A percentile compares a stretch with the other conserved stretches of the same genome.
phyloP scores from a whole-genome alignment of 179 eudicot species.

The Actinidia arguta region DNA sequence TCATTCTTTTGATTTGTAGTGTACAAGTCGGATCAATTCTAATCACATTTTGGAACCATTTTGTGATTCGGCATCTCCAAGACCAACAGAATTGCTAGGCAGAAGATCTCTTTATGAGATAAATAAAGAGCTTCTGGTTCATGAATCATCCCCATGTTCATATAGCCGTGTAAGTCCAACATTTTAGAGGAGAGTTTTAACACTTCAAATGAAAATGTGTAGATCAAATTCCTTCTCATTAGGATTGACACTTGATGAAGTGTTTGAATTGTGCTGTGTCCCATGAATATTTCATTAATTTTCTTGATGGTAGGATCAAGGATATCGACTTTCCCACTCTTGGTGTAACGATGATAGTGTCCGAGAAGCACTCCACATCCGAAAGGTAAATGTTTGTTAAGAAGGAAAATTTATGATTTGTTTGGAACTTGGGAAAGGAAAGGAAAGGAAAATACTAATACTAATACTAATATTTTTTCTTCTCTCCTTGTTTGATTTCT shows the following conservation, averaged over 20 bases:
- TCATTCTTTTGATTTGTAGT: constrained; percentile 18
- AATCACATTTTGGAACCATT: constrained; percentile 33
- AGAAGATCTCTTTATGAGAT: constrained; percentile 17
- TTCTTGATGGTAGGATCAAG: neutral
- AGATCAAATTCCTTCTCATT: no score
- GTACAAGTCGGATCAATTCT: constrained; percentile 13
- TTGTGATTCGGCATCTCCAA: constrained; percentile 30
- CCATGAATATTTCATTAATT: neutral
- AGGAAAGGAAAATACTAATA: no score
- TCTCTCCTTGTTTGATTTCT: no score
- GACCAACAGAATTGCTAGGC: constrained; percentile 12
- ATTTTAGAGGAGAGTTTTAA: no score
- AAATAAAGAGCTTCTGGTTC: neutral
- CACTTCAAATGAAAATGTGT: no score
- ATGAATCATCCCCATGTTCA: constrained; percentile 12
- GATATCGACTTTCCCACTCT: constrained; percentile 13
- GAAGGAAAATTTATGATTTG: neutral
- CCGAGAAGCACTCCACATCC: no score
- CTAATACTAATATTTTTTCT: no score
- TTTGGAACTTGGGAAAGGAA: neutral
- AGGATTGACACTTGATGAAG: no score
- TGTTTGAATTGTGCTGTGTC: neutral
- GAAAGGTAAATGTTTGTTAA: constrained; percentile 32
- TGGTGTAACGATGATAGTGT: constrained; percentile 53
- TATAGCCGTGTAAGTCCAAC: constrained; percentile 26